Evolutionary conservation across 768 basidiomycete genomes (phyloP), one percentile per base, ranked within the genome.

Genomic region (Leccinum fibrillosum): DNA sequence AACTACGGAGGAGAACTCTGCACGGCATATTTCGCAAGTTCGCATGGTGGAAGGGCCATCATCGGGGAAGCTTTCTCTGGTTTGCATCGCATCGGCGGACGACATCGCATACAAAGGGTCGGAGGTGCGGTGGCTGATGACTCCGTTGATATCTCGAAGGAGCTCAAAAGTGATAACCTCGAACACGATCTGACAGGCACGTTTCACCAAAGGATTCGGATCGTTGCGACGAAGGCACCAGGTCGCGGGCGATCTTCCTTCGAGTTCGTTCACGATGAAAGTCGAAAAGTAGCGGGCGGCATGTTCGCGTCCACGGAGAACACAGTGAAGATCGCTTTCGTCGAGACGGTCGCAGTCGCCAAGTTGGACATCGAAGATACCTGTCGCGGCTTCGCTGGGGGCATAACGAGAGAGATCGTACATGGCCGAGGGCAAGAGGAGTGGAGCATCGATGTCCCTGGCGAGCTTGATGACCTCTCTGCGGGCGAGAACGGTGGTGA

Each of bases 151-250:
- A 64, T 90, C 88, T 51, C 86, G 82, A 56, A 90, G 78, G 49
- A 90, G 81, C 63, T 90, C 85, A 67, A 89, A 89, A 4, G 86
- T 87, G 60, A 88, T 83, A 11, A 81, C 80, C 66, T 90, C 89
- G 63, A 89, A 90, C 3, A 86, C 86, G 21, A 85, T 77, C 70
- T 86, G 86, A 69, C 88, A 90, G 23, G 81, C 72, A 28, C 85
- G 82, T 62, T 78, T 78, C 32, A 72, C 73, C 32, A 75, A 60
- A 3, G 75, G 71, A 61, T 82, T 77, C 9, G 74, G 56, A 37
- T 85, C 80, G 65, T 76, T 74, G n/a, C 75, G 74, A 64, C 82
- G 74, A 11, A 80, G 61, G 66, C 88, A 89, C 59, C 66, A 66
- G 9, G 66, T 39, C 13, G 82, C 80, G 17, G 84, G 76, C 37